Base-by-base conservation (phyloP, 306 rosid species). In the Fagus crenata region DNA sequence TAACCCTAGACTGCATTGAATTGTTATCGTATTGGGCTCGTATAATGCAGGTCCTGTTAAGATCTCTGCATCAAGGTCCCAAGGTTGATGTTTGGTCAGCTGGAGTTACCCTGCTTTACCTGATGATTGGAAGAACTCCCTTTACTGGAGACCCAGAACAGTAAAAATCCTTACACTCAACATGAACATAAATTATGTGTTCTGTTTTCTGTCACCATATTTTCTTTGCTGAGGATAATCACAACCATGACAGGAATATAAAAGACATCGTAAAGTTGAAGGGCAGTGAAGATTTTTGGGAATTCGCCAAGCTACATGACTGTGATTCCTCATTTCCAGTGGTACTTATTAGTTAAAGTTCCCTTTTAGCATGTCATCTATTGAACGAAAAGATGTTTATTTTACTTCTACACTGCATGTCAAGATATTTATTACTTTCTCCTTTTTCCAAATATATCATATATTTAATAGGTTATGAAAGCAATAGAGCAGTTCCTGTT, bases 31-130 rank as follows among this genome's bases (percentile, higher is more conserved):
- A 46, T 46, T 46, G 51, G 51, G 51, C 51, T 46, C 51, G 28
- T 46, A 46, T 78, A 69, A 76, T 75, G 69, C 83, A 91, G 96
- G 96, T 91, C 69, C 76, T 91, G 78, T 76, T 91, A 49, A 84
- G 86, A 81, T 91, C 96, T 72, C 87, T 70, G 13, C 81, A 77
- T 81, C 96, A 91, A 85, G 90, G 96, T 54, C 81, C 84, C 55
- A 89, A 91, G 85, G 78, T 86, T 71, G 96, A 91, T 84, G 80
- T 87, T 73, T 91, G 96, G 93, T 91, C 96, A 4, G 92, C 92
- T 43, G 96, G 96, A 54, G 96, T 89, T 69, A 87, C 93, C 63
- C 73, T 91, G 53, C 92, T 91, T 37, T 91, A 89, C 89, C 74
- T 89, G 80, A 76, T 89, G 78, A 87, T 86, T 3, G 93, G 96